Evolutionary conservation across 768 basidiomycete species (phyloP).

Genomic region (Xerocomus brunneocitrinus): DNA sequence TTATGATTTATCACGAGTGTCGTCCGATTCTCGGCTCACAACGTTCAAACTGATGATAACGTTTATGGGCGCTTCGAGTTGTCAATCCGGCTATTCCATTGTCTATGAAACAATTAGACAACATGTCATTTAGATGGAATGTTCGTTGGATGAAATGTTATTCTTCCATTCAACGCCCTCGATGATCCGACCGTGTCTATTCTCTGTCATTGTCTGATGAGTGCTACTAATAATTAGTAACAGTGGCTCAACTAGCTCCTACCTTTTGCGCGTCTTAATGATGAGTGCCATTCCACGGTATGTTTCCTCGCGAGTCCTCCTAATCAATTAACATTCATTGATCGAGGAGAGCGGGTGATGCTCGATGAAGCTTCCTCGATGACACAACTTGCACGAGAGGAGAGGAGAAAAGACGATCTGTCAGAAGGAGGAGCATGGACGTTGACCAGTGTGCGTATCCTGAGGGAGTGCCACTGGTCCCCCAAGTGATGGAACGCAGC

Average conservation of each 20-base stretch:
- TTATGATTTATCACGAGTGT: background rate
- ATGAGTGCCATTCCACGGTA: background rate
- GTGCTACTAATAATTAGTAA: too few species aligned
- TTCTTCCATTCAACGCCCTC: background rate
- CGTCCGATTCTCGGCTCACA: background rate
- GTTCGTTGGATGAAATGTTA: background rate
- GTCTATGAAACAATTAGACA: background rate
- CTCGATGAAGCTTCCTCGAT: background rate
- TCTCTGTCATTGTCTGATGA: background rate
- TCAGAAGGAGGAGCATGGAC: background rate
- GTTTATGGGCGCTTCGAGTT: background rate
- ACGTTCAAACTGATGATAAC: background rate
- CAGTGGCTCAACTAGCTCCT: too few species aligned
- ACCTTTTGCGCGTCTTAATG: background rate
- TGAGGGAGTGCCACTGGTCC: constrained; percentile 20
- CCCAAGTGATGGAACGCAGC: constrained; percentile 9
- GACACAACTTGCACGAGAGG: background rate
- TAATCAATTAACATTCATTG: background rate
- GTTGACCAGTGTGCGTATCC: constrained; percentile 9
- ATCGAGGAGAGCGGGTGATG: background rate
- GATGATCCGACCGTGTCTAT: background rate
- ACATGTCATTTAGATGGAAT: background rate
- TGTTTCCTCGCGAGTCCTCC: background rate
- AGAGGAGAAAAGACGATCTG: background rate
- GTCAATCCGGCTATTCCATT: background rate